A percentile compares a stretch with the other conserved stretches of the same genome.
phyloP scores from a whole-genome alignment of 306 rosid species.

The Begonia fuchsioides region DNA sequence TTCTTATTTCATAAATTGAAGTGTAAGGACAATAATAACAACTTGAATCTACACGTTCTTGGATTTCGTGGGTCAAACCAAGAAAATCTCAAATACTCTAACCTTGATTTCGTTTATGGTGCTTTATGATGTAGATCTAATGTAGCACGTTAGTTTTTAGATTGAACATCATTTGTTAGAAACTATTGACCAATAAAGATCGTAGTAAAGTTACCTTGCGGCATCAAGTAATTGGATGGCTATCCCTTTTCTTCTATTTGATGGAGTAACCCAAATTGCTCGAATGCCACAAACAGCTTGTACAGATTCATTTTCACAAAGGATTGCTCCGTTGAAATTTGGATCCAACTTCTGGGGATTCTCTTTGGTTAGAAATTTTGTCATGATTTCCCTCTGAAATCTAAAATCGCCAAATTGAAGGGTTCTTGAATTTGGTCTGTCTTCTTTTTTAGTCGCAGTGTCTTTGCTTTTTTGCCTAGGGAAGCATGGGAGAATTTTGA shows the following conservation, averaged over 20 bases:
- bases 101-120: no score
- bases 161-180: not conserved
- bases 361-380: constrained; percentile 16
- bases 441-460: constrained; percentile 13
- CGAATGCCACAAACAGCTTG: constrained; percentile 64
- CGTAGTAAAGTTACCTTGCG: constrained; percentile 33
- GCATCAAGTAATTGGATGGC: constrained; percentile 64
- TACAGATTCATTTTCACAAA: constrained; percentile 40
- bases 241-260: constrained; percentile 55
- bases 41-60: no score
- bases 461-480: constrained; percentile 13
- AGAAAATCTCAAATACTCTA: no score
- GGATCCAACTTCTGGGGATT: constrained; percentile 20
- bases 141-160: not conserved
- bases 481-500: constrained; percentile 32
- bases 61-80: no score
- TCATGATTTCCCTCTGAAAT: constrained; percentile 48
- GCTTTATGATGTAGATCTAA: no score
- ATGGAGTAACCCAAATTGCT: constrained; percentile 79
- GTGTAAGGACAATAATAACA: no score
- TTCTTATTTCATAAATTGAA: no score
- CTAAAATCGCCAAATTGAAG: constrained; percentile 57
- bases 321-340: constrained; percentile 28
- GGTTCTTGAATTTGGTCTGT: constrained; percentile 12
- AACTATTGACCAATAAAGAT: not conserved